Percentiles rank a stretch among this genome's conserved stretches.
These are phyloP conservation scores for Ophiostoma pallidulum DNA, from an alignment of 2,329 filamentous ascomycete genomes.

Conservation along the genomic window DNA sequence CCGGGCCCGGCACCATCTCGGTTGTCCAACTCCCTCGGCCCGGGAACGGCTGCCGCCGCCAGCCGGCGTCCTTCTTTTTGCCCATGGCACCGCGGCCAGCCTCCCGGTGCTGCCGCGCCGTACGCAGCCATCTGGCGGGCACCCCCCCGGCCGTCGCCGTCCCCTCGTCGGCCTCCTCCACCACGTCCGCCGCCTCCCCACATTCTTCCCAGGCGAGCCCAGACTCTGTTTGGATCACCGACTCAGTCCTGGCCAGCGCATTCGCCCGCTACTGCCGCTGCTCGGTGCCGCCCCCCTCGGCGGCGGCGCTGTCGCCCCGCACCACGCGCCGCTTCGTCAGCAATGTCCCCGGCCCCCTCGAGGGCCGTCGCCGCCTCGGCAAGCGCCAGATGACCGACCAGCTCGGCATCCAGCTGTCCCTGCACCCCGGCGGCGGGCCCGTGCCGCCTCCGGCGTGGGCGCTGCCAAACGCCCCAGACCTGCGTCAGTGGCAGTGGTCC, in stretches of 20 bases:
- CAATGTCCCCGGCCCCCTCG: conserved; percentile 44
- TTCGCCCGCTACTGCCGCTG: conserved; percentile 36
- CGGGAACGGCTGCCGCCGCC: not conserved
- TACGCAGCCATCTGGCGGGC: not conserved
- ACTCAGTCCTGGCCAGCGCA: conserved; percentile 42
- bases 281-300: not conserved
- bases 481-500: conserved; percentile 43
- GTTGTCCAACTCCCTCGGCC: not conserved
- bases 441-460: conserved; percentile 32
- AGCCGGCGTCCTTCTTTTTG: no score
- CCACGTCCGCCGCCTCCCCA: conserved; percentile 22
- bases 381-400: conserved; percentile 46
- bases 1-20: not conserved
- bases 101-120: conserved; percentile 8
- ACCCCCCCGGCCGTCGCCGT: not conserved
- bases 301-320: conserved; percentile 19
- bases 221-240: conserved; percentile 50
- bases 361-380: conserved; percentile 43
- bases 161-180: conserved; percentile 36
- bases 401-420: conserved; percentile 29
- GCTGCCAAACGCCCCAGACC: conserved; percentile 33
- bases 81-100: conserved; percentile 15
- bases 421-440: not conserved
- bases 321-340: conserved; percentile 23
- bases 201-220: no score